Conservation (phyloP, 2,329 filamentous ascomycete species). For the Ceratocystis alfenasii region DNA sequence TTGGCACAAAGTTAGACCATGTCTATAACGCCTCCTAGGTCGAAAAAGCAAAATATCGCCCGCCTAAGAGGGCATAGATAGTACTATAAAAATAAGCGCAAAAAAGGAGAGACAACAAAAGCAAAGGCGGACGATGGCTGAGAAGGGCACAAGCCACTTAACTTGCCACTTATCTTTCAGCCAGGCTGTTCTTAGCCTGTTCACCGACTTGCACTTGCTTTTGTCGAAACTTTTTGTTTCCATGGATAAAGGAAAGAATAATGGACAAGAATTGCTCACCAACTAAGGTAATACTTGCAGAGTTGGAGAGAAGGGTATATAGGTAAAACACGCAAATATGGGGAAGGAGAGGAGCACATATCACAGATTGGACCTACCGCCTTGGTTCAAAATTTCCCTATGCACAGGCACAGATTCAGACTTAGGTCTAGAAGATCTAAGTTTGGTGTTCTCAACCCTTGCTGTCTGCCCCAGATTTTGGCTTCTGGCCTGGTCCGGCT, state of each 20-base stretch:
- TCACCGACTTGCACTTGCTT: background rate
- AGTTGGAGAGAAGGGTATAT: background rate
- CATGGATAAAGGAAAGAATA: background rate
- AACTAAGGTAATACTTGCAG: background rate
- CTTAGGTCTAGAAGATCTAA: background rate
- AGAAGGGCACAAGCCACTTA: background rate
- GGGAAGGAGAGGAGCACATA: background rate
- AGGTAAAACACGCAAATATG: background rate
- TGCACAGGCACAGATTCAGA: background rate
- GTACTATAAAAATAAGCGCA: background rate
- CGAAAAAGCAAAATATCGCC: background rate
- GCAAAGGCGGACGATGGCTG: background rate
- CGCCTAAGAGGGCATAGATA: background rate
- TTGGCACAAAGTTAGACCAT: background rate
- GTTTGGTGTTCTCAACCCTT: background rate
- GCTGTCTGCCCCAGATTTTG: conserved; percentile 5
- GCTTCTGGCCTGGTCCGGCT: background rate
- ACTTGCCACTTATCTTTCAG: background rate
- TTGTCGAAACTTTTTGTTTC: background rate
- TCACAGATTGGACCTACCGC: conserved; percentile 8
- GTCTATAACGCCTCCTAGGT: background rate
- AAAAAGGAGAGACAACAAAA: background rate
- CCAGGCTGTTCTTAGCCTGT: background rate
- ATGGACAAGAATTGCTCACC: too few species aligned
- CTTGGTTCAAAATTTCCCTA: background rate